phyloP scores from a whole-genome alignment of 1,284 basidiomycete genomes.

The Rhodotorula sp. region DNA sequence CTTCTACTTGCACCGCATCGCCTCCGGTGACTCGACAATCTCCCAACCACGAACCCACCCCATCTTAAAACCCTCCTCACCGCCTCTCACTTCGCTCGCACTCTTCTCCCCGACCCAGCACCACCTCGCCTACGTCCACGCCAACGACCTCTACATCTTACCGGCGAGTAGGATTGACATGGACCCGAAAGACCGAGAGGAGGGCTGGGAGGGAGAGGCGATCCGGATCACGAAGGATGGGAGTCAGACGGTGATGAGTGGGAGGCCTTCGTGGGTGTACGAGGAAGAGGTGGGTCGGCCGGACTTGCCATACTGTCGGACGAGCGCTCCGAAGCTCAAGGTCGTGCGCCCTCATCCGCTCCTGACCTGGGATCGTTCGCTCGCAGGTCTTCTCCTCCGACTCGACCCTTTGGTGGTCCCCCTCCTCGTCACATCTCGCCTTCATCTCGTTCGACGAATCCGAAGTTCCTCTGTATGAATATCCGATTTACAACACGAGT shows the following conservation, averaged over 20 bases:
- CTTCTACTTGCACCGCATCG: slow-evolving; percentile 74
- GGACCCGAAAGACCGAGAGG: neutral
- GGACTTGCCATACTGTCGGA: too few relatives aligned
- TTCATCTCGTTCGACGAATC: slow-evolving; percentile 88
- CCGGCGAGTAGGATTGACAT: slow-evolving; percentile 52
- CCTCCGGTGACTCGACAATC: slow-evolving; percentile 41
- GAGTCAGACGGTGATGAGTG: slow-evolving; percentile 81
- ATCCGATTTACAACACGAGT: slow-evolving; percentile 78
- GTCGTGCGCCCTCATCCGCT: neutral
- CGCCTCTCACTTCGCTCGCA: slow-evolving; percentile 71
- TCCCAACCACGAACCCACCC: slow-evolving; percentile 64
- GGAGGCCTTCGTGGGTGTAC: slow-evolving; percentile 93
- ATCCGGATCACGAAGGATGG: slow-evolving; percentile 80
- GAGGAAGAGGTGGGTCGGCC: slow-evolving; percentile 67
- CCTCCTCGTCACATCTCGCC: slow-evolving; percentile 73
- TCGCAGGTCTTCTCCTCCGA: slow-evolving; percentile 64
- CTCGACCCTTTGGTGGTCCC: slow-evolving; percentile 86
- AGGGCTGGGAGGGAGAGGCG: slow-evolving; percentile 45
- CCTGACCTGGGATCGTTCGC: neutral
- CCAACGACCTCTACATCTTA: slow-evolving; percentile 80
- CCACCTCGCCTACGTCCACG: slow-evolving; percentile 74
- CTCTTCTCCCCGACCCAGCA: slow-evolving; percentile 79
- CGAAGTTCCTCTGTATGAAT: slow-evolving; percentile 75
- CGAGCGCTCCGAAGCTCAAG: too few relatives aligned
- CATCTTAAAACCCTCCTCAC: slow-evolving; percentile 50